Evolutionary conservation across 495 filamentous ascomycete genomes (phyloP).

Genomic region (Hypoxylon rickii): DNA sequence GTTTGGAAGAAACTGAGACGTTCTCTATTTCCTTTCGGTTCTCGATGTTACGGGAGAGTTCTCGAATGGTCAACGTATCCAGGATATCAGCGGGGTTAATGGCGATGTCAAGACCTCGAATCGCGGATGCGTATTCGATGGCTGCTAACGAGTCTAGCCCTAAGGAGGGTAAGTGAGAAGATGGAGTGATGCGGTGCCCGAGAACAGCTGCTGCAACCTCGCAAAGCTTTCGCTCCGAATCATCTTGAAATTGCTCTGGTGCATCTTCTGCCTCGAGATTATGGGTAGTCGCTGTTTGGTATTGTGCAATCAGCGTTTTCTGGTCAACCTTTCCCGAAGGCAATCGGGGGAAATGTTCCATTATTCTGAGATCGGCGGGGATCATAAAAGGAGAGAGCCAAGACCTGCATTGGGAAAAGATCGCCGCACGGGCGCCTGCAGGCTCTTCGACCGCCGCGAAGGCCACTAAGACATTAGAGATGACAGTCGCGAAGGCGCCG

Average conservation of each 20-base stretch:
- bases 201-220: slow-evolving; percentile 54
- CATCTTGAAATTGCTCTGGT: slow-evolving; percentile 35
- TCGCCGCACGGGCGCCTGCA: slow-evolving; percentile 29
- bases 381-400: slow-evolving; percentile 83
- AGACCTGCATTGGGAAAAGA: slow-evolving; percentile 62
- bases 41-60: slow-evolving; percentile 11
- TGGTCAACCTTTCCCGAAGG: slow-evolving; percentile 81
- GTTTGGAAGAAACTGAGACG: neutral
- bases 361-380: slow-evolving; percentile 67
- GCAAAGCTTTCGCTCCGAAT: slow-evolving; percentile 53
- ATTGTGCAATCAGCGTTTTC: slow-evolving; percentile 63
- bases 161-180: slow-evolving; percentile 51
- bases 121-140: slow-evolving; percentile 65
- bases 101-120: slow-evolving; percentile 57
- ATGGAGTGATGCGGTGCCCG: slow-evolving; percentile 41
- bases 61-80: slow-evolving; percentile 48
- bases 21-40: neutral
- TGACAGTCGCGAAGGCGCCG: slow-evolving; percentile 63
- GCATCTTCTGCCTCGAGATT: neutral
- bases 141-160: slow-evolving; percentile 76
- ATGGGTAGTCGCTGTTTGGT: slow-evolving; percentile 37
- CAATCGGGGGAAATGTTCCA: slow-evolving; percentile 66
- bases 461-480: slow-evolving; percentile 63
- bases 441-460: slow-evolving; percentile 63
- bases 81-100: slow-evolving; percentile 63